phyloP scores from a whole-genome alignment of 768 basidiomycete genomes.

The Tulasnella sp. region DNA sequence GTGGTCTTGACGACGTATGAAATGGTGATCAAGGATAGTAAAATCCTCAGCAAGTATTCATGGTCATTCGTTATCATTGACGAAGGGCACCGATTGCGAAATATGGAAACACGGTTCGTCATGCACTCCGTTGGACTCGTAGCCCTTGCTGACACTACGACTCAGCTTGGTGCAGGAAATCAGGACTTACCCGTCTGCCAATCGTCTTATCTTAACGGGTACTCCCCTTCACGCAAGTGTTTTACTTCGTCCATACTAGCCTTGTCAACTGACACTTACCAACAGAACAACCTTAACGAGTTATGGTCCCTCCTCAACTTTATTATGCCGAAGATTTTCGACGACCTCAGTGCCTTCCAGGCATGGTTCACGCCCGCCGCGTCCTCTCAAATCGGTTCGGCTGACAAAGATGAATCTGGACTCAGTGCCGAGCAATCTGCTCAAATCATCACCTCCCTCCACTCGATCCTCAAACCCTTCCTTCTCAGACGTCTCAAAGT shows the following conservation, averaged over 20 bases:
- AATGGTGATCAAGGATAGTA: constrained; percentile 75
- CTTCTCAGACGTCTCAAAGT: constrained; percentile 80
- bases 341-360: constrained; percentile 80
- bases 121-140: not conserved
- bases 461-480: constrained; percentile 91
- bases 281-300: constrained; percentile 86
- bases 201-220: constrained; percentile 88
- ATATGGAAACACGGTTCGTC: constrained; percentile 60
- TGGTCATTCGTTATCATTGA: constrained; percentile 95
- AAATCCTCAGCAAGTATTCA: constrained; percentile 48
- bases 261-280: not conserved
- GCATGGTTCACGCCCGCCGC: constrained; percentile 46
- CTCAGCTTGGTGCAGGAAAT: constrained; percentile 67
- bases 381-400: constrained; percentile 28
- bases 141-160: constrained; percentile 15
- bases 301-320: constrained; percentile 94
- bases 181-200: constrained; percentile 71
- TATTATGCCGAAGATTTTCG: constrained; percentile 86
- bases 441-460: constrained; percentile 63
- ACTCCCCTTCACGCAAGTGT: constrained; percentile 79
- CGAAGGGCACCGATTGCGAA: constrained; percentile 92
- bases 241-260: too few species aligned
- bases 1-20: constrained; percentile 73
- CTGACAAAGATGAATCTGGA: constrained; percentile 29
- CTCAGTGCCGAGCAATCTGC: constrained; percentile 47